phyloP scores from a whole-genome alignment of 1,284 basidiomycete species.

The Irpex sp. region DNA sequence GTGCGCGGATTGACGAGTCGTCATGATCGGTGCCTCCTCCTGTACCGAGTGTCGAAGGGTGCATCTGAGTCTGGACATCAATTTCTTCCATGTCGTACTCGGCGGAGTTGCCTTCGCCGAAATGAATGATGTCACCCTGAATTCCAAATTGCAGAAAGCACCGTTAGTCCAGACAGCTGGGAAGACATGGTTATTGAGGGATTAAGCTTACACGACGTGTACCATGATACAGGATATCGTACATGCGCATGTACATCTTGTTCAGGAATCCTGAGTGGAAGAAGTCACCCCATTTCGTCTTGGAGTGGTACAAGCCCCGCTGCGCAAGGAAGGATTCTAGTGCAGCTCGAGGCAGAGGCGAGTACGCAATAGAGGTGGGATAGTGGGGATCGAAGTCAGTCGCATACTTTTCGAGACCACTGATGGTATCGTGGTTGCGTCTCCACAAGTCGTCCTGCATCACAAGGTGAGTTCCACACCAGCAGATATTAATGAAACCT shows the following conservation, averaged over 20 bases:
- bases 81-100: constrained; percentile 62
- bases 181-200: neutral
- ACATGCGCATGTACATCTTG: constrained; percentile 71
- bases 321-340: constrained; percentile 66
- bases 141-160: constrained; percentile 7
- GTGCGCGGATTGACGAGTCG: constrained; percentile 52
- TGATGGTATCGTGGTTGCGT: constrained; percentile 57
- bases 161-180: neutral
- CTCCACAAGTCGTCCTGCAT: constrained; percentile 70
- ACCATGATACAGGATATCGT: constrained; percentile 66
- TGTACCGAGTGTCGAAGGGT: constrained; percentile 55
- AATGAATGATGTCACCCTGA: constrained; percentile 60
- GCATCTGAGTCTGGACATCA: constrained; percentile 47
- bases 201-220: constrained; percentile 40
- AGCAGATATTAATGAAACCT: neutral
- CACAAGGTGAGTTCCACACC: neutral
- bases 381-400: constrained; percentile 74
- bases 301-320: constrained; percentile 53
- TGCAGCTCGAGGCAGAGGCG: constrained; percentile 62
- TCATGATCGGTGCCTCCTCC: constrained; percentile 75
- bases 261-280: constrained; percentile 74
- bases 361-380: constrained; percentile 72
- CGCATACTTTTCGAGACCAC: constrained; percentile 42
- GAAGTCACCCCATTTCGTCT: constrained; percentile 44
- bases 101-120: constrained; percentile 42